Conservation (phyloP, 805 yeast genomes). For the Hanseniaspora lachancei region DNA sequence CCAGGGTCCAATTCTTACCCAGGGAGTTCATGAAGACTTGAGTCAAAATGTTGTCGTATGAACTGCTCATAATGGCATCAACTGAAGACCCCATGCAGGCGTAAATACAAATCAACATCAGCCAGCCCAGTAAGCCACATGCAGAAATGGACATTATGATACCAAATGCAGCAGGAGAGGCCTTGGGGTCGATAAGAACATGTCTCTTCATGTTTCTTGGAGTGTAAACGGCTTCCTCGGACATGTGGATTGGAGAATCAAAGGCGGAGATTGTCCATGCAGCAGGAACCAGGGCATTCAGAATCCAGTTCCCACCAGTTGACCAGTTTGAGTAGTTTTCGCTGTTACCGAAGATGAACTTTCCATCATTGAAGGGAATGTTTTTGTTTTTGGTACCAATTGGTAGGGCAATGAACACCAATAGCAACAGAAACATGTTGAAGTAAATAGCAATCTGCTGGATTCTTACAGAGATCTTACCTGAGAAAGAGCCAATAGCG, state of each 20-base stretch:
- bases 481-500: constrained; percentile 41
- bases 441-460: constrained; percentile 47
- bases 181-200: constrained; percentile 10
- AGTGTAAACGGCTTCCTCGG: constrained; percentile 53
- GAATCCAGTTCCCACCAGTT: constrained; percentile 42
- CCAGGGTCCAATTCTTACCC: constrained; percentile 54
- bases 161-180: constrained; percentile 46
- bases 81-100: constrained; percentile 42
- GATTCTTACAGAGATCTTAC: constrained; percentile 42
- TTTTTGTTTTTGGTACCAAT: constrained; percentile 36
- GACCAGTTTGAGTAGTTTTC: constrained; percentile 44
- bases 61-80: constrained; percentile 31
- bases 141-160: constrained; percentile 45
- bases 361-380: constrained; percentile 35
- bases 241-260: constrained; percentile 60
- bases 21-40: constrained; percentile 49
- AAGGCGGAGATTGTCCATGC: constrained; percentile 68
- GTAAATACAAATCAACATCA: constrained; percentile 38
- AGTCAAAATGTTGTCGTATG: constrained; percentile 50
- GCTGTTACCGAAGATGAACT: constrained; percentile 42
- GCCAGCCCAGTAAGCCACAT: constrained; percentile 48
- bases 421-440: constrained; percentile 39
- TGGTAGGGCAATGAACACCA: constrained; percentile 53
- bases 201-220: constrained; percentile 22
- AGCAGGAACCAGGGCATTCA: constrained; percentile 48